A percentile compares a stretch with the other conserved stretches of the same genome.
Conservation (phyloP, 805 yeast species). For the Debaryomyces castellii region DNA sequence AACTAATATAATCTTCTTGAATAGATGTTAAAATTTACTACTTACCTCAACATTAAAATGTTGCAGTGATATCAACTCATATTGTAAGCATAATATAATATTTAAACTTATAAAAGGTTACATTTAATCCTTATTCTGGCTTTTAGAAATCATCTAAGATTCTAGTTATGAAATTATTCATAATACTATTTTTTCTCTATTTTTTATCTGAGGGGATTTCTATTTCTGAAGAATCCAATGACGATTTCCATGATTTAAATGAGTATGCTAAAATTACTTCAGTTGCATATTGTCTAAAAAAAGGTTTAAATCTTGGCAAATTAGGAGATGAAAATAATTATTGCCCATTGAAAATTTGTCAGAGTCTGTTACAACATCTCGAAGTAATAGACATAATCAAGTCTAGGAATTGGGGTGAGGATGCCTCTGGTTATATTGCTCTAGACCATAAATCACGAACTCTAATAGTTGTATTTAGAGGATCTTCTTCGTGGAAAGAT, state of each 20-base stretch:
- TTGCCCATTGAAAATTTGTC: slow-evolving; percentile 28
- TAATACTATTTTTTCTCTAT: neutral
- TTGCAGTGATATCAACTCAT: no score
- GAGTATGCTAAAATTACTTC: slow-evolving; percentile 36
- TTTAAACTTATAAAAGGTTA: neutral
- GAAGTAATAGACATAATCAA: slow-evolving; percentile 39
- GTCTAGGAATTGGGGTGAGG: slow-evolving; percentile 42
- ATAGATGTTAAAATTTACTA: no score
- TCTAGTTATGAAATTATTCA: neutral
- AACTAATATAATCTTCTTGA: no score
- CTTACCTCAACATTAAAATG: no score
- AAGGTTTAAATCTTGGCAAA: slow-evolving; percentile 25
- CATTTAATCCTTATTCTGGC: neutral
- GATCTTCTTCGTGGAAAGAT: slow-evolving; percentile 60
- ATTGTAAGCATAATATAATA: neutral
- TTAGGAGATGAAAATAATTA: slow-evolving; percentile 18
- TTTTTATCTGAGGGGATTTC: neutral
- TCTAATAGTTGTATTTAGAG: slow-evolving; percentile 58
- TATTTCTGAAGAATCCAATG: neutral
- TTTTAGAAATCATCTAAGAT: no score
- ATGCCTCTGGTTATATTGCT: slow-evolving; percentile 57
- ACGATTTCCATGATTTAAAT: slow-evolving; percentile 21
- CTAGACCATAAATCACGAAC: slow-evolving; percentile 44
- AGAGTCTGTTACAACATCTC: slow-evolving; percentile 20
- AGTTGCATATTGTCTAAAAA: slow-evolving; percentile 36